A percentile compares a stretch with the other conserved stretches of the same genome.
Conservation (phyloP, 495 filamentous ascomycete genomes). For the Penicillium coffeae region DNA sequence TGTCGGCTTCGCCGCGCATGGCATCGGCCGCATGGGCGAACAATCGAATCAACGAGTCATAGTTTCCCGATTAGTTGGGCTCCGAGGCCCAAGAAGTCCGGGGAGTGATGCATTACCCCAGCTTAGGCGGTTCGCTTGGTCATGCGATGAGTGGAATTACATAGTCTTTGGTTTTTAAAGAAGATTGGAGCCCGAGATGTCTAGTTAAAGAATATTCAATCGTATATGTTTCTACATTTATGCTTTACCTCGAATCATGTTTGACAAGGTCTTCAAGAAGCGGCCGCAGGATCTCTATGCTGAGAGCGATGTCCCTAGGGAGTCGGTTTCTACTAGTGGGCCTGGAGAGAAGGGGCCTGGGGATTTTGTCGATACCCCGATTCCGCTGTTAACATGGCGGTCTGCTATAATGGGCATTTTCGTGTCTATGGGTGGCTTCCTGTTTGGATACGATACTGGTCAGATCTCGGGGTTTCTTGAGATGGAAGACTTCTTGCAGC, state of each 20-base stretch:
- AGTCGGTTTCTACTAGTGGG: constrained; percentile 18
- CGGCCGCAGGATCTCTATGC: constrained; percentile 12
- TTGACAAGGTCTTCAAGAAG: constrained; percentile 19
- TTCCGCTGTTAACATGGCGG: constrained; percentile 35
- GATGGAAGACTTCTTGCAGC: constrained; percentile 45
- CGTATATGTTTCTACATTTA: not conserved
- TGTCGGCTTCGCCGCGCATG: constrained; percentile 10
- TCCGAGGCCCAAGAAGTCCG: not conserved
- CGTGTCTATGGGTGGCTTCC: constrained; percentile 64
- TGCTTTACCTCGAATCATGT: constrained; percentile 6
- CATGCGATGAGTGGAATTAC: not conserved
- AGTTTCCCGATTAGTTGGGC: constrained; percentile 7
- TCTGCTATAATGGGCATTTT: constrained; percentile 45
- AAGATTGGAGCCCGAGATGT: too few species aligned
- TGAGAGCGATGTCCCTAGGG: constrained; percentile 8
- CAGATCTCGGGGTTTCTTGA: constrained; percentile 54
- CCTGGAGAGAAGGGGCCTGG: constrained; percentile 16
- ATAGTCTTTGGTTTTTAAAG: not conserved
- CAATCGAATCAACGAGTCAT: constrained; percentile 25
- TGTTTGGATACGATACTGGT: constrained; percentile 44
- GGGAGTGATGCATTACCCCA: not conserved
- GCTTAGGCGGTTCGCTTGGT: not conserved
- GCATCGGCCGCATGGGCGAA: not conserved
- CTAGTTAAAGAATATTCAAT: not conserved
- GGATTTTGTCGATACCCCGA: constrained; percentile 28